Conservation (phyloP, 2,329 filamentous ascomycete genomes). For the Arthroderma uncinatum region DNA sequence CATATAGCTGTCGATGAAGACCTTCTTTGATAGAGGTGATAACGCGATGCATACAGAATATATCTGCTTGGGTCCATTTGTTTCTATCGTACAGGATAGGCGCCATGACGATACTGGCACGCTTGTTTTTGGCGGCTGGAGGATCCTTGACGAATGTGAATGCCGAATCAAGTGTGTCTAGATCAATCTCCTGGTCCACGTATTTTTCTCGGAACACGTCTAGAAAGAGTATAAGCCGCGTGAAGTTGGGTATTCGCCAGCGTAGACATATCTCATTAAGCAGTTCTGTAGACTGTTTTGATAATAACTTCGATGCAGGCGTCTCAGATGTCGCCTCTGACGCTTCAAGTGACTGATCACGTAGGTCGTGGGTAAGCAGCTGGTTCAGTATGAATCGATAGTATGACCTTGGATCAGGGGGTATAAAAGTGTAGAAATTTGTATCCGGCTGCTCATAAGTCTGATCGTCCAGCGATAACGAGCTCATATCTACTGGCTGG, state of each 20-base stretch:
- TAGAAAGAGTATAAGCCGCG: slow-evolving; percentile 66
- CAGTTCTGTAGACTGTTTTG: slow-evolving; percentile 68
- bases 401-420: slow-evolving; percentile 66
- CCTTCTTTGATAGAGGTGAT: slow-evolving; percentile 67
- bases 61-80: slow-evolving; percentile 60
- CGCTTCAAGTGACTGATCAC: slow-evolving; percentile 30
- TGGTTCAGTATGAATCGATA: slow-evolving; percentile 75
- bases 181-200: slow-evolving; percentile 65
- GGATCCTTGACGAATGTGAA: slow-evolving; percentile 73
- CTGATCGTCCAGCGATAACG: slow-evolving; percentile 47
- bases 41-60: slow-evolving; percentile 60
- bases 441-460: slow-evolving; percentile 32
- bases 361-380: slow-evolving; percentile 53
- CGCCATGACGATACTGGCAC: slow-evolving; percentile 37
- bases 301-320: slow-evolving; percentile 47
- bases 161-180: slow-evolving; percentile 70
- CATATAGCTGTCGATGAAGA: slow-evolving; percentile 74
- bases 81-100: slow-evolving; percentile 46
- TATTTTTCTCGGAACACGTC: slow-evolving; percentile 82
- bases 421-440: slow-evolving; percentile 76
- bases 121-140: slow-evolving; percentile 48
- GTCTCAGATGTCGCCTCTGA: slow-evolving; percentile 39
- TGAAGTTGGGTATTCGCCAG: slow-evolving; percentile 80
- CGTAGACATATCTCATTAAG: slow-evolving; percentile 73
- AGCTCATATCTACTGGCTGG: slow-evolving; percentile 51